Evolutionary conservation across 2,329 filamentous ascomycete species (phyloP), one percentile per base, ranked within the genome.

Genomic region (Fusarium subtropicale): DNA sequence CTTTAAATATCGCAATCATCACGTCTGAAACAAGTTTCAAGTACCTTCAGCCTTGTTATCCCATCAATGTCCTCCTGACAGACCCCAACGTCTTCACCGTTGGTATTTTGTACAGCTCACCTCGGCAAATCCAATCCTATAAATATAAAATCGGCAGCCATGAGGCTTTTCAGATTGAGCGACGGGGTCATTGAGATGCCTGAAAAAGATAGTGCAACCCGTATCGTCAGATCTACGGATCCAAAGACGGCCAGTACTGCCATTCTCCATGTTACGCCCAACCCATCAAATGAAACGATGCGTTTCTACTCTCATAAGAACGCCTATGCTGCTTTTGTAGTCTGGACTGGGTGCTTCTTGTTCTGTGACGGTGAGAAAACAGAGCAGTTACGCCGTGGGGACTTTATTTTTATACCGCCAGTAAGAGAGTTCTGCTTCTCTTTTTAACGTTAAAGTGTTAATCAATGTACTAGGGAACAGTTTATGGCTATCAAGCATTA

Each of bases 21-120:
- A 12, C 18, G 18, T 38, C 34, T 38, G 34, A 38, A 38, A 20
- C 34, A 10, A n/a, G 34, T 2, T 38, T 38, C 34, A 7, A 12
- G n/a, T 10, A 0, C 18, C 18, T 1, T 12, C 10, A 38, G 2
- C 18, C 10, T 38, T n/a, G 18, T 2, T 12, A 11, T n/a, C 18
- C 2, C 5, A 20, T 10, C 5, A 3, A 18, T 20, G 12, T 38
- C 5, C 34, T n/a, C 18, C 1, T 1, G 18, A 10, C 13, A 4
- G 18, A 7, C 33, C 16, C 33, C 3, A 6, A 2, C 18, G 8
- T 15, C 11, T 12, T 8, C 3, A 39, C 15, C 12, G 4, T 5
- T 22, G 36, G 1, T 11, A 3, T 12, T 20, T 7, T 2, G 2
- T 12, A 0, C 12, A 13, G 10, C 13, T 8, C n/a, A 39, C 1